These are phyloP conservation scores for Rhamnella rubrinervis DNA, from an alignment of 331 rosid species.

Conservation along the genomic window DNA sequence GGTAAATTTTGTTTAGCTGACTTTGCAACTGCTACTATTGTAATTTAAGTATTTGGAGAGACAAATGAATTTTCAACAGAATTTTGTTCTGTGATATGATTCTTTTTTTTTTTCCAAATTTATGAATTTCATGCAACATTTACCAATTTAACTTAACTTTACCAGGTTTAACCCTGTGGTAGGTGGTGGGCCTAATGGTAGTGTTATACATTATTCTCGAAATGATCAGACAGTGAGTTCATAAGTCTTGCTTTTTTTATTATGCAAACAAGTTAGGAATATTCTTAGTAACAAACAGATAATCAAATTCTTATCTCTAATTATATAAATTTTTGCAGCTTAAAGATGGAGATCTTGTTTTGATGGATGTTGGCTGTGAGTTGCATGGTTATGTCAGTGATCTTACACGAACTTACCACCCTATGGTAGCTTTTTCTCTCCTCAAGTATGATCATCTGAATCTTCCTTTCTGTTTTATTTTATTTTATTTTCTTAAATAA, in stretches of 20 bases:
- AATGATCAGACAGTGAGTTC: conserved; percentile 82
- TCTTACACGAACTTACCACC: conserved; percentile 96
- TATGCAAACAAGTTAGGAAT: neutral
- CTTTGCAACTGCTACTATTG: conserved; percentile 16
- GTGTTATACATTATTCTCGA: conserved; percentile 84
- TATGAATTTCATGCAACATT: neutral
- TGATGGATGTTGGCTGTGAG: conserved; percentile 98
- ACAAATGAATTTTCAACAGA: conserved; percentile 18
- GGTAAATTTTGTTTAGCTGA: conserved; percentile 6
- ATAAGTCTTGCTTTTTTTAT: neutral
- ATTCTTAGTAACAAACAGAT: neutral
- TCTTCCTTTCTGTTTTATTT: neutral
- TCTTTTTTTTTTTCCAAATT: neutral
- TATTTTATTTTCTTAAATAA: neutral
- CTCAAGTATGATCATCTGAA: conserved; percentile 50
- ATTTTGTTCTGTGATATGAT: conserved; percentile 1
- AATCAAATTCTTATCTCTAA: neutral
- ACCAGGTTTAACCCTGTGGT: conserved; percentile 92
- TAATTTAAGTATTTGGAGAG: conserved; percentile 8
- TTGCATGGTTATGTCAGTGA: conserved; percentile 88
- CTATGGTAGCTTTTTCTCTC: conserved; percentile 78
- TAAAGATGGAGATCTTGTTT: conserved; percentile 81
- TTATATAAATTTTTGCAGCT: conserved; percentile 47
- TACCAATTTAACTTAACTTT: conserved; percentile 15
- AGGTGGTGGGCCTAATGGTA: conserved; percentile 91